Evolutionary conservation across 2,329 filamentous ascomycete genomes (phyloP), one percentile per base, ranked within the genome.

Genomic region (Nectriaceae sp.): DNA sequence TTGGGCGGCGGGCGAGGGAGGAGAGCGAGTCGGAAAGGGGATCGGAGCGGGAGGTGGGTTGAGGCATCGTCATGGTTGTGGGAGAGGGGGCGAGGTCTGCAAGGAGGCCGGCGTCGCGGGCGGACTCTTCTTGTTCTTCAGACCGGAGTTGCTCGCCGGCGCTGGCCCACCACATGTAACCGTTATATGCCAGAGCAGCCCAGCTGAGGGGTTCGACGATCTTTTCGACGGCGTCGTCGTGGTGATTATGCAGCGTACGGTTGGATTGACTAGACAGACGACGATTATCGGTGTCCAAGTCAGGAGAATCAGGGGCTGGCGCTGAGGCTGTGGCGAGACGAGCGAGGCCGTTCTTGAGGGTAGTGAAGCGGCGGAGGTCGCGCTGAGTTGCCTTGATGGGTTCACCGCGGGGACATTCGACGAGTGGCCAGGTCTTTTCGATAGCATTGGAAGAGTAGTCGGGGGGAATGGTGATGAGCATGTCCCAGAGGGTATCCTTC

Each of bases 151-250:
- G 82, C 69, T 94, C 89, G 49, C 89, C 89, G 0, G 89, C 88
- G 15, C 86, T 90, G 2, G 89, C 89, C 89, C 90, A 94, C 89
- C 89, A 94, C 80, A 93, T 90, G 73, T 93, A 92, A 20, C 87
- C 85, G 46, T 82, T 83, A 69, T 93, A 94, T 4, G 89, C 89
- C 21, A 93, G 79, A 1, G 87, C 84, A 1, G 87, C 78, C 89
- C 85, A 88, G 36, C 79, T 85, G 35, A 79, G 66, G 2, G 84
- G 84, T 61, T 88, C 84, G 21, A 85, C 74, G 37, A 86, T 74
- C 45, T 70, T 68, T 47, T 85, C 81, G 20, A 79, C 71, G 6
- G 72, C 73, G 29, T 81, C 75, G 40, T 78, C 75, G 10, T 69
- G 65, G 4, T 75, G 73, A 16, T 71, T 67, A 39, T 56, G 63